phyloP scores from a whole-genome alignment of 495 filamentous ascomycete species.

The Bombardia bombarda region DNA sequence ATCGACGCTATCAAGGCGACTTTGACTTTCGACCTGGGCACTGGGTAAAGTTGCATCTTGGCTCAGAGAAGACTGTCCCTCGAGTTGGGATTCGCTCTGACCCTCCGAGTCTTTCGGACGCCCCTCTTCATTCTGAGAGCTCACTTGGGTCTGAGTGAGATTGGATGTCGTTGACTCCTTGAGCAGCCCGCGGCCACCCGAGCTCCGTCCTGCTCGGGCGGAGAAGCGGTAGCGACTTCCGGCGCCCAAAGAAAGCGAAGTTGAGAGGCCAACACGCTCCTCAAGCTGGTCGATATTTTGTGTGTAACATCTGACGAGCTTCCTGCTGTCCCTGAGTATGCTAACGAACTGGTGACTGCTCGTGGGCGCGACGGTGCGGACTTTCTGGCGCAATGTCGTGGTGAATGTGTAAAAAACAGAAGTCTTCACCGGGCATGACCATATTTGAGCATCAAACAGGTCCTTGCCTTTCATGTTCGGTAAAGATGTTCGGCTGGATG shows the following conservation, averaged over 20 bases:
- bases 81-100: neutral
- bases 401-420: constrained; percentile 62
- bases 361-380: constrained; percentile 49
- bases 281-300: constrained; percentile 69
- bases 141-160: constrained; percentile 18
- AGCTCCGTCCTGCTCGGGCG: constrained; percentile 10
- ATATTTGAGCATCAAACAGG: constrained; percentile 58
- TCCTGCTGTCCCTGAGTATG: constrained; percentile 51
- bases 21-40: neutral
- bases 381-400: constrained; percentile 50
- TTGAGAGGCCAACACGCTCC: constrained; percentile 52
- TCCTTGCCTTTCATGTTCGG: constrained; percentile 57
- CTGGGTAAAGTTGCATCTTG: neutral
- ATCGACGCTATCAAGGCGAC: neutral
- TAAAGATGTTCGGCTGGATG: constrained; percentile 22
- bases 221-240: constrained; percentile 47
- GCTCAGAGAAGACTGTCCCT: neutral
- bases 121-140: no score
- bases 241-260: constrained; percentile 43
- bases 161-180: constrained; percentile 12
- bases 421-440: constrained; percentile 53
- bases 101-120: no score
- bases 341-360: constrained; percentile 53
- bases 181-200: constrained; percentile 1
- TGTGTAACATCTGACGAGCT: constrained; percentile 58